phyloP scores from a whole-genome alignment of 371 early-diverging fungal genomes.

The Saksenaea vasiformis region DNA sequence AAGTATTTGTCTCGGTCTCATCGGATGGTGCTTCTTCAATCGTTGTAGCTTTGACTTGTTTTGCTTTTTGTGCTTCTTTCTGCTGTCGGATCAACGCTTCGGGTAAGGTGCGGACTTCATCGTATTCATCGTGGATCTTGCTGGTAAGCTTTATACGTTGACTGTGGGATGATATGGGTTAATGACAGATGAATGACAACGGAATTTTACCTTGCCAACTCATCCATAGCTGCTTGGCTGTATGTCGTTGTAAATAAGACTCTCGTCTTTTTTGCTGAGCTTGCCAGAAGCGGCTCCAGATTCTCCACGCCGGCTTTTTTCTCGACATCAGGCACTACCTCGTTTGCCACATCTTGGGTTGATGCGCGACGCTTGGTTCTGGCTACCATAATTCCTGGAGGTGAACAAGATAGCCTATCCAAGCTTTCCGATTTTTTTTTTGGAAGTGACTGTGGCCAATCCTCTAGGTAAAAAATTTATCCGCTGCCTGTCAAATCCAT shows the following conservation, averaged over 20 bases:
- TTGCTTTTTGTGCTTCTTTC: conserved; percentile 53
- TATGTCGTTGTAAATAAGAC: conserved; percentile 57
- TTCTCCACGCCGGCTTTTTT: conserved; percentile 10
- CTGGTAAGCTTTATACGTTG: conserved; percentile 75
- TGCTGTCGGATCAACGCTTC: conserved; percentile 59
- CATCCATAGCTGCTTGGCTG: conserved; percentile 59
- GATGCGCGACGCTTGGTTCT: conserved; percentile 29
- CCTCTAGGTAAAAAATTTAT: no score
- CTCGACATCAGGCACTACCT: conserved; percentile 4
- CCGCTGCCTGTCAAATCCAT: no score
- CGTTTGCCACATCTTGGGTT: conserved; percentile 10
- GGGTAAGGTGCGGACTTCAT: conserved; percentile 66
- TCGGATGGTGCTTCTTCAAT: conserved; percentile 42
- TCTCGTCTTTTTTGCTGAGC: conserved; percentile 60
- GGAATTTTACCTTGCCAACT: conserved; percentile 48
- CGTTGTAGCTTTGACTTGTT: conserved; percentile 37
- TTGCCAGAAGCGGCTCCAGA: conserved; percentile 38
- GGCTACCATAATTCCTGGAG: conserved; percentile 22
- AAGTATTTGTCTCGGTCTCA: conserved; percentile 16
- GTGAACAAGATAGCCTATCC: neutral
- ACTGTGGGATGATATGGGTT: conserved; percentile 22
- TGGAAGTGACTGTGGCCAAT: no score
- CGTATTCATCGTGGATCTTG: conserved; percentile 78
- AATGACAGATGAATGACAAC: neutral
- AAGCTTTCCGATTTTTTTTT: no score